These are phyloP conservation scores for Rhodotorula mucilaginosa DNA, from an alignment of 1,284 basidiomycete genomes.

Conservation along the genomic window DNA sequence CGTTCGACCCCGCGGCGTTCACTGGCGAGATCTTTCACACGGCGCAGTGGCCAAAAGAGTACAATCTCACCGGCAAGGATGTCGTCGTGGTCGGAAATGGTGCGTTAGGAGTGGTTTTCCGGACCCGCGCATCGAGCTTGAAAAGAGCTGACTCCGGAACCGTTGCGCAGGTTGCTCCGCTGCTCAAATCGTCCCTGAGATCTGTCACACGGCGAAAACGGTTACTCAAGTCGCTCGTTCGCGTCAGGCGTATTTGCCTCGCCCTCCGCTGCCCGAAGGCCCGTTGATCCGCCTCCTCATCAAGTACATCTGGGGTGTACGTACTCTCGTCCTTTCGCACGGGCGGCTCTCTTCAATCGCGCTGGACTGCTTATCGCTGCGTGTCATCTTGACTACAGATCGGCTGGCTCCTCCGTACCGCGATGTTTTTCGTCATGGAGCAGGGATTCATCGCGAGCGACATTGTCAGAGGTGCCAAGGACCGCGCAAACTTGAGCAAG, in stretches of 20 bases:
- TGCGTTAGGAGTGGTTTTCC: not conserved
- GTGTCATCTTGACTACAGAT: slow-evolving; percentile 7
- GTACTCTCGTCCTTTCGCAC: not conserved
- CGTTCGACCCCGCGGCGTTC: slow-evolving; percentile 27
- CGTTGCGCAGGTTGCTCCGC: slow-evolving; percentile 26
- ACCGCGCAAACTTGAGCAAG: slow-evolving; percentile 9
- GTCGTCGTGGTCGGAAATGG: slow-evolving; percentile 41
- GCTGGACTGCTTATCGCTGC: too few relatives aligned
- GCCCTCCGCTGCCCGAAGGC: slow-evolving; percentile 19
- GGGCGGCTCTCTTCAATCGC: too few relatives aligned
- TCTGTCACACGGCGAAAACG: slow-evolving; percentile 16
- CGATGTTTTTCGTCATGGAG: slow-evolving; percentile 32
- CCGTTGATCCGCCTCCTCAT: slow-evolving; percentile 20
- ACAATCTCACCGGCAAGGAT: slow-evolving; percentile 32
- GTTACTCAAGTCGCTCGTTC: slow-evolving; percentile 38
- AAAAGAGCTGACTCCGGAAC: not conserved
- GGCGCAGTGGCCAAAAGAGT: slow-evolving; percentile 24
- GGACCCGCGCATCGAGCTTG: too few relatives aligned
- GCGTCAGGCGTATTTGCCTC: slow-evolving; percentile 29
- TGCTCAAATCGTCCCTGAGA: slow-evolving; percentile 34
- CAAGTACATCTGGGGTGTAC: slow-evolving; percentile 27
- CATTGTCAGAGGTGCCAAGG: slow-evolving; percentile 22
- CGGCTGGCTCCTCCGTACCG: slow-evolving; percentile 24
- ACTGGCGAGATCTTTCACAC: slow-evolving; percentile 34
- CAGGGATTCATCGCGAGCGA: slow-evolving; percentile 23